A percentile compares a stretch with the other conserved stretches of the same genome.
These are phyloP conservation scores for Eimeria praecox DNA, from an alignment of 169 alveolate genomes.

Conservation along the genomic window DNA sequence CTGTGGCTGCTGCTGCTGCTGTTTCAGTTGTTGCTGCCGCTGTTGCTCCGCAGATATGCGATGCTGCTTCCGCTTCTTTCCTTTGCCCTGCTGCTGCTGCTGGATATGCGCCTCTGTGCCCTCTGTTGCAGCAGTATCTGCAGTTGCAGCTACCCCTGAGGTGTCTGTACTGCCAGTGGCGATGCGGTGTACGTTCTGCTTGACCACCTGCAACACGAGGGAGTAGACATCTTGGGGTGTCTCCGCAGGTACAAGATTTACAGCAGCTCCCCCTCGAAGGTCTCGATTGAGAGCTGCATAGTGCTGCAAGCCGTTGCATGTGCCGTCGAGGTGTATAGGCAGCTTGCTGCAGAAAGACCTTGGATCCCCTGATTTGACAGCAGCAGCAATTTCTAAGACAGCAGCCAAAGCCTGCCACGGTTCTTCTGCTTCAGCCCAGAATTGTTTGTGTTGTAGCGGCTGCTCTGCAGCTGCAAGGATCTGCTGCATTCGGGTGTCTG, in stretches of 20 bases:
- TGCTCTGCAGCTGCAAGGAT: conserved; percentile 86
- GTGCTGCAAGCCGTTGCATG: conserved; percentile 98
- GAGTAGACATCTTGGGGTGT: conserved; percentile 98
- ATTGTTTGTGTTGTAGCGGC: conserved; percentile 90
- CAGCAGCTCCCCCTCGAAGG: conserved; percentile 96
- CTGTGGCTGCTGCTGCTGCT: neutral
- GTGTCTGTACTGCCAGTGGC: neutral
- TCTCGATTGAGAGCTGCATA: conserved; percentile 98
- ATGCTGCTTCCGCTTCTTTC: neutral
- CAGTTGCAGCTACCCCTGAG: neutral
- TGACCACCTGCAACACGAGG: conserved; percentile 88
- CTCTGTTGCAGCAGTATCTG: neutral
- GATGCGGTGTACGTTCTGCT: conserved; percentile 64
- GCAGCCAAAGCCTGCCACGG: conserved; percentile 98
- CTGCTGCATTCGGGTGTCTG: conserved; percentile 70
- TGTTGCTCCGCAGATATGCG: neutral
- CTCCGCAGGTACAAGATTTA: conserved; percentile 94
- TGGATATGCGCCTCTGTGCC: conserved; percentile 10
- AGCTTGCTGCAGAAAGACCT: conserved; percentile 89
- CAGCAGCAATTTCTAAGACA: conserved; percentile 71
- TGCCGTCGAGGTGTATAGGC: conserved; percentile 99
- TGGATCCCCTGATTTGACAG: conserved; percentile 88
- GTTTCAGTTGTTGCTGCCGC: conserved; percentile 10
- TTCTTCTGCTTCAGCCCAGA: conserved; percentile 94
- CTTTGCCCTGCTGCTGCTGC: neutral